Evolutionary conservation across 768 basidiomycete species (phyloP).

Genomic region (Aureoboletus auriporus): DNA sequence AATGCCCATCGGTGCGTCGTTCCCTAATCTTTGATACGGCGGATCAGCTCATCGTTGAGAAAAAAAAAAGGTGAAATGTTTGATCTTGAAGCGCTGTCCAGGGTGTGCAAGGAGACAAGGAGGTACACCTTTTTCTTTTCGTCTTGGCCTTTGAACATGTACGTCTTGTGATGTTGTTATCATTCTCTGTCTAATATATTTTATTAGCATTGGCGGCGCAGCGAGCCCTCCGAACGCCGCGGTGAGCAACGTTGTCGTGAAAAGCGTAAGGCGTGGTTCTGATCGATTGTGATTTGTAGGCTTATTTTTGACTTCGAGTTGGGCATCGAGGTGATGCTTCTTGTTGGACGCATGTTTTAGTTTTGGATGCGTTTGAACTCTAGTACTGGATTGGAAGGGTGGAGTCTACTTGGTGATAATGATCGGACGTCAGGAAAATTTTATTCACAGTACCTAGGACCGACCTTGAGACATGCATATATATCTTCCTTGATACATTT

Average conservation of each 20-base stretch:
- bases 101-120: constrained; percentile 50
- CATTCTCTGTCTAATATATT: background rate
- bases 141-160: constrained; percentile 74
- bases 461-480: too few relatives aligned
- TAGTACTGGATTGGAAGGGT: too few relatives aligned
- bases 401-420: too few relatives aligned
- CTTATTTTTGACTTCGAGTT: background rate
- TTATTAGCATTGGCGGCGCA: constrained; percentile 53
- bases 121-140: constrained; percentile 75
- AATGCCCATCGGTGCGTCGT: constrained; percentile 52
- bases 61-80: constrained; percentile 58
- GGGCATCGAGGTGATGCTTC: too few relatives aligned
- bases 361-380: too few relatives aligned
- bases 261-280: background rate
- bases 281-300: background rate
- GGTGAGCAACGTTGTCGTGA: constrained; percentile 35
- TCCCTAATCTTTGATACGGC: background rate
- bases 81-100: constrained; percentile 61
- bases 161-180: constrained; percentile 15
- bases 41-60: background rate
- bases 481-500: too few relatives aligned
- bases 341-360: too few relatives aligned
- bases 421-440: too few relatives aligned
- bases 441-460: too few relatives aligned
- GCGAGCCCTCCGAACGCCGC: constrained; percentile 72